A percentile compares a stretch with the other conserved stretches of the same genome.
Evolutionary conservation across 2,329 filamentous ascomycete species (phyloP).

Genomic region (Diplodia seriata): DNA sequence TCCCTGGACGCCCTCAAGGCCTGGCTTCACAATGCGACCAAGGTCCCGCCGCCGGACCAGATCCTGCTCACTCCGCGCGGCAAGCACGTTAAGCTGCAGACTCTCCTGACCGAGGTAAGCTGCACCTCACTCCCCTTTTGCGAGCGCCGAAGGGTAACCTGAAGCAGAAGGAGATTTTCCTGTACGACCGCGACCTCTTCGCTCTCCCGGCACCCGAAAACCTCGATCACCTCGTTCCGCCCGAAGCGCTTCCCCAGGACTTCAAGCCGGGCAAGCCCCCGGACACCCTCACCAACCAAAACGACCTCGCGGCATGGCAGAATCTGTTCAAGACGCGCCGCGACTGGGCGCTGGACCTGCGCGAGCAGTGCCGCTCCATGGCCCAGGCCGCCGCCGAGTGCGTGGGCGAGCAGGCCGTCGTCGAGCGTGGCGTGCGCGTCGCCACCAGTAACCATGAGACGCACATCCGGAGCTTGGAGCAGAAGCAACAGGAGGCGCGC

Average conservation of each 20-base stretch:
- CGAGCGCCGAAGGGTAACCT: constrained; percentile 3
- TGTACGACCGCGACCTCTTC: constrained; percentile 77
- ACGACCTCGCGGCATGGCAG: constrained; percentile 86
- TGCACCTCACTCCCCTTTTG: background rate
- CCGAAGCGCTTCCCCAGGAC: constrained; percentile 62
- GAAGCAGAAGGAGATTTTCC: constrained; percentile 79
- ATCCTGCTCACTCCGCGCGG: constrained; percentile 86
- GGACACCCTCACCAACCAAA: constrained; percentile 81
- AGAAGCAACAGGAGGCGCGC: constrained; percentile 73
- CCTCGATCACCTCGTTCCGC: constrained; percentile 57
- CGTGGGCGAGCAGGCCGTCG: constrained; percentile 75
- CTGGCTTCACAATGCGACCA: constrained; percentile 78
- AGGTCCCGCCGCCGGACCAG: constrained; percentile 78
- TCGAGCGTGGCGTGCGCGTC: constrained; percentile 80
- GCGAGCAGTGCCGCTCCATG: constrained; percentile 72
- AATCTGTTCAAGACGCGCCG: constrained; percentile 81
- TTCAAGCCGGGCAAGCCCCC: constrained; percentile 70
- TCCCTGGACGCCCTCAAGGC: constrained; percentile 83
- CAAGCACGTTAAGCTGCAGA: constrained; percentile 81
- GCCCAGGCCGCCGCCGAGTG: constrained; percentile 68
- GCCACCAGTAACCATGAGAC: constrained; percentile 84
- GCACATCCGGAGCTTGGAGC: constrained; percentile 74
- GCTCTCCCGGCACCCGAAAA: constrained; percentile 55
- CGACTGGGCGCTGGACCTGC: constrained; percentile 76
- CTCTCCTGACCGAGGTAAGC: constrained; percentile 77